Evolutionary conservation across 1,284 basidiomycete genomes (phyloP).

Genomic region (Melampsora larici-populina): DNA sequence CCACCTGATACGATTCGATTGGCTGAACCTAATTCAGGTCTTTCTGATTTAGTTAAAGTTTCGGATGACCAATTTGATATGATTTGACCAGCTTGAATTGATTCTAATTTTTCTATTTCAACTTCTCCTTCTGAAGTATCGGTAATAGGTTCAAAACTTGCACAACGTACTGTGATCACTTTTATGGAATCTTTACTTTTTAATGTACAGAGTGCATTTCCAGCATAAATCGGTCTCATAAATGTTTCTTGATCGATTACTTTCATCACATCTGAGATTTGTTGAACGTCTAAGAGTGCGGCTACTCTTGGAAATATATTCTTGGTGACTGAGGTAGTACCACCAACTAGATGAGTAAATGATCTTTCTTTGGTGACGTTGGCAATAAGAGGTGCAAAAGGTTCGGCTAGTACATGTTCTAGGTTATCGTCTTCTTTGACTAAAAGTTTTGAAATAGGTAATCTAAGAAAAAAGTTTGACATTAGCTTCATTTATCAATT

Average conservation of each 20-base stretch:
- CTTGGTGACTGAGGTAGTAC: conserved; percentile 71
- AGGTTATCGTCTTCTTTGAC: conserved; percentile 20
- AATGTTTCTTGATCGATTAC: conserved; percentile 77
- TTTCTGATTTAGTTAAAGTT: conserved; percentile 76
- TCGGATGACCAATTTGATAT: conserved; percentile 63
- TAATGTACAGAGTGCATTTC: conserved; percentile 93
- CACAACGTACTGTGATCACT: conserved; percentile 93
- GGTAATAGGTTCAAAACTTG: conserved; percentile 67
- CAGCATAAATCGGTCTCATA: conserved; percentile 93
- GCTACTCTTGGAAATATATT: conserved; percentile 80
- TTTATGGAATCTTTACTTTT: conserved; percentile 78
- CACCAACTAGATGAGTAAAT: conserved; percentile 79
- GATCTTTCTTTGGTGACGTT: conserved; percentile 57
- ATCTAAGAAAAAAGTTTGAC: not conserved
- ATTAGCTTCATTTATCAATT: not conserved
- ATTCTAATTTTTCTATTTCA: conserved; percentile 62
- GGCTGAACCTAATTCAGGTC: conserved; percentile 87
- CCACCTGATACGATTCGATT: conserved; percentile 90
- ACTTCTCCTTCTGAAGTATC: conserved; percentile 59
- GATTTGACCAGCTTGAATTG: conserved; percentile 60
- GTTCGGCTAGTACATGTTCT: conserved; percentile 51
- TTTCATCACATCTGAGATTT: conserved; percentile 84
- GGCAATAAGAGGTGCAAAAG: conserved; percentile 59
- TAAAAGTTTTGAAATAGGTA: conserved; percentile 30
- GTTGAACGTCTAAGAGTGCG: conserved; percentile 69